Evolutionary conservation across 2,329 filamentous ascomycete species (phyloP).

Genomic region (Claviceps pazoutovae): DNA sequence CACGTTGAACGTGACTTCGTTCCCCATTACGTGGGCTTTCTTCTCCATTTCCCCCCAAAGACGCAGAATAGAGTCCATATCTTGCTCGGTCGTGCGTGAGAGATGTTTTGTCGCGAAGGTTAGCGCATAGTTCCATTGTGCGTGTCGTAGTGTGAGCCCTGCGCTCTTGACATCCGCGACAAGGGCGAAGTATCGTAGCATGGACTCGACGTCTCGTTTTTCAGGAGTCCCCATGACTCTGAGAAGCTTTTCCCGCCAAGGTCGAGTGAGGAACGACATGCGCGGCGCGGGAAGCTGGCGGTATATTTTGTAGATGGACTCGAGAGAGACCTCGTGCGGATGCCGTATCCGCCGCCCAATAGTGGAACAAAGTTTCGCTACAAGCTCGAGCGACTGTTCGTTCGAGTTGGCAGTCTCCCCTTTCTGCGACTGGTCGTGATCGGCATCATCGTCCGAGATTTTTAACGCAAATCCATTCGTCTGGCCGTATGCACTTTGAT

Average conservation of each 20-base stretch:
- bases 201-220: conserved; percentile 42
- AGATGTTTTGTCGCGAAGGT: conserved; percentile 61
- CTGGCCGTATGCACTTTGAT: conserved; percentile 37
- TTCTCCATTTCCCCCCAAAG: conserved; percentile 88
- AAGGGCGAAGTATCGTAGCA: conserved; percentile 71
- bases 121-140: conserved; percentile 77
- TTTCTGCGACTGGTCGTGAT: conserved; percentile 31
- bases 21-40: conserved; percentile 47
- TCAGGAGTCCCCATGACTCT: conserved; percentile 52
- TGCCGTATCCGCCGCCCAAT: conserved; percentile 28
- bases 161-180: conserved; percentile 69
- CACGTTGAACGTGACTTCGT: conserved; percentile 81
- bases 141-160: conserved; percentile 50
- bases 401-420: conserved; percentile 24
- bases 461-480: conserved; percentile 33
- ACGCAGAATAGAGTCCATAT: conserved; percentile 45
- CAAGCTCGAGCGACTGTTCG: conserved; percentile 19
- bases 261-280: conserved; percentile 33
- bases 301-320: conserved; percentile 36
- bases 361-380: conserved; percentile 26
- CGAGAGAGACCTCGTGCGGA: conserved; percentile 26
- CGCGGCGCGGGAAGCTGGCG: conserved; percentile 35
- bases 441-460: conserved; percentile 36
- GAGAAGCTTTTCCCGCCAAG: conserved; percentile 49
- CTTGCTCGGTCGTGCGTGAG: conserved; percentile 47